A percentile compares a stretch with the other conserved stretches of the same genome.
Conservation (phyloP, 768 basidiomycete genomes). For the Thelephora aurantiotincta region DNA sequence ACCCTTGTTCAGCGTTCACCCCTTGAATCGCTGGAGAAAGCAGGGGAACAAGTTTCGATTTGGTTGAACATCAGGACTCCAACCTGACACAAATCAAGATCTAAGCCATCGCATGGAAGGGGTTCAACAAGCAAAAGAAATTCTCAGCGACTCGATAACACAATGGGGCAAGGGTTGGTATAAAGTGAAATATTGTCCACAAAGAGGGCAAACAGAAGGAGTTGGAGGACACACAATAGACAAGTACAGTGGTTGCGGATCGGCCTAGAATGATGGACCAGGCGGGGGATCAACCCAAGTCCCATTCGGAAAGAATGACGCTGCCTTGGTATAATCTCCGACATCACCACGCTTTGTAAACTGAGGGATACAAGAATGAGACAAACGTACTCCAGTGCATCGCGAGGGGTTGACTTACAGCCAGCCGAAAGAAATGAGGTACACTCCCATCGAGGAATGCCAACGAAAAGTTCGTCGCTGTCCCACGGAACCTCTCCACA, state of each 20-base stretch:
- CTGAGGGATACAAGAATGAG: conserved; percentile 18
- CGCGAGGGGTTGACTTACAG: conserved; percentile 32
- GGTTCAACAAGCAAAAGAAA: too few species aligned
- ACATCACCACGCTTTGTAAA: conserved; percentile 28
- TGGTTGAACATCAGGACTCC: too few species aligned
- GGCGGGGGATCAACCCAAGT: conserved; percentile 65
- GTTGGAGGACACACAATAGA: too few species aligned
- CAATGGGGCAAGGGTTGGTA: too few species aligned
- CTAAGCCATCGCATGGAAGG: too few species aligned
- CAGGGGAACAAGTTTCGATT: too few species aligned
- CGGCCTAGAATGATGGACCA: conserved; percentile 37
- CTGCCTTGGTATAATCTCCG: conserved; percentile 75
- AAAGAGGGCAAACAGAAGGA: too few species aligned
- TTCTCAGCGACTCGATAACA: too few species aligned
- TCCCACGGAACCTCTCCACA: conserved; percentile 65
- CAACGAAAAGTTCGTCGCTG: conserved; percentile 58
- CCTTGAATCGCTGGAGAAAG: too few species aligned
- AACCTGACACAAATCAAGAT: too few species aligned
- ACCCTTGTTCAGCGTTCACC: too few species aligned
- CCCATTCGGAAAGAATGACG: conserved; percentile 63
- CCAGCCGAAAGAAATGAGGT: conserved; percentile 70
- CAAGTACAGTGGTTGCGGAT: not conserved
- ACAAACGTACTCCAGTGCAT: not conserved
- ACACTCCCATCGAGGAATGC: conserved; percentile 40
- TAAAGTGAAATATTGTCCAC: too few species aligned